These are phyloP conservation scores for Taphrina confusa DNA, from an alignment of 1,139 yeast genomes.

Conservation along the genomic window DNA sequence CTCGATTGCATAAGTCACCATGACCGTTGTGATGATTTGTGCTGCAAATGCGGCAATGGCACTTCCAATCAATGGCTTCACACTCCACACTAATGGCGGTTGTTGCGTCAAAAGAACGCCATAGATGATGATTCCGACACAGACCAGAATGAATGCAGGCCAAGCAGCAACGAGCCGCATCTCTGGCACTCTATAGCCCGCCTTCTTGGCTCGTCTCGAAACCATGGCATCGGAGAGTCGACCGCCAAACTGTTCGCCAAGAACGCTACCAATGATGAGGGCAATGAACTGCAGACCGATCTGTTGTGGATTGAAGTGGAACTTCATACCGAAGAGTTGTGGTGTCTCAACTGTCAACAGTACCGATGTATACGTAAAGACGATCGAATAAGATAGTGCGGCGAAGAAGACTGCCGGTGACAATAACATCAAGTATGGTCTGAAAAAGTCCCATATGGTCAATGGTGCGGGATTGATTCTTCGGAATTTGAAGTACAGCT, in stretches of 20 bases:
- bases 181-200: slow-evolving; percentile 38
- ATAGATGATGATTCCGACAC: slow-evolving; percentile 45
- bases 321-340: slow-evolving; percentile 43
- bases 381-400: slow-evolving; percentile 43
- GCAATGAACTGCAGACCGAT: slow-evolving; percentile 45
- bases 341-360: slow-evolving; percentile 45
- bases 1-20: slow-evolving; percentile 41
- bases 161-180: slow-evolving; percentile 44
- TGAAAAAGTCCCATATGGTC: slow-evolving; percentile 14
- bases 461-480: slow-evolving; percentile 31
- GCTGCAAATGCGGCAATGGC: slow-evolving; percentile 45
- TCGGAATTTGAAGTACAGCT: slow-evolving; percentile 17
- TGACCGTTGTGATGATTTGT: slow-evolving; percentile 44
- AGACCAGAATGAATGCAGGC: slow-evolving; percentile 43
- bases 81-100: slow-evolving; percentile 42
- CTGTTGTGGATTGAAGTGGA: slow-evolving; percentile 43
- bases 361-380: slow-evolving; percentile 44
- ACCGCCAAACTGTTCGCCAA: slow-evolving; percentile 45
- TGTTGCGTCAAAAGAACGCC: slow-evolving; percentile 44
- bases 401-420: slow-evolving; percentile 38
- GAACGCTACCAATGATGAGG: slow-evolving; percentile 43
- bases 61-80: slow-evolving; percentile 45
- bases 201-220: slow-evolving; percentile 33
- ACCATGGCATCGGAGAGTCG: slow-evolving; percentile 46
- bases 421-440: slow-evolving; percentile 22